Evolutionary conservation across 2,329 filamentous ascomycete genomes (phyloP).

Genomic region (Rhinocladiella mackenziei): DNA sequence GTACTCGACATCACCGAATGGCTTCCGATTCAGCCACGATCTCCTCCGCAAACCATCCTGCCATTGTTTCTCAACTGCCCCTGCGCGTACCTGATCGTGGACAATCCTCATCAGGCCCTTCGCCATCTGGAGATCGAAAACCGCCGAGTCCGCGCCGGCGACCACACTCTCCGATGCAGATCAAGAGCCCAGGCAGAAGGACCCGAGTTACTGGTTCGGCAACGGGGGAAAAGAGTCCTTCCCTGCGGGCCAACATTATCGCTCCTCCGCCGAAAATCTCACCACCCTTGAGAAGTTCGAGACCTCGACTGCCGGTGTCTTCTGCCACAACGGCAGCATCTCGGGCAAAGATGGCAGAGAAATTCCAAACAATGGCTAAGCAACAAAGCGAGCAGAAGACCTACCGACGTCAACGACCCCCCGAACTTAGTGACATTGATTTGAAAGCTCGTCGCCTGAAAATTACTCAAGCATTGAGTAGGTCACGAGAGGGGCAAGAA

Average conservation of each 20-base stretch:
- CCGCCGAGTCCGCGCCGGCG: slow-evolving; percentile 31
- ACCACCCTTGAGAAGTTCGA: slow-evolving; percentile 73
- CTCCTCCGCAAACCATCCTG: slow-evolving; percentile 10
- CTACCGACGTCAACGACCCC: slow-evolving; percentile 44
- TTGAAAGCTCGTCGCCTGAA: slow-evolving; percentile 77
- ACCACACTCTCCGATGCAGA: slow-evolving; percentile 32
- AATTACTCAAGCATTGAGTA: slow-evolving; percentile 80
- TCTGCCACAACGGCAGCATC: slow-evolving; percentile 68
- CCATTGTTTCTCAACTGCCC: slow-evolving; percentile 16
- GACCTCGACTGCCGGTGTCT: slow-evolving; percentile 75
- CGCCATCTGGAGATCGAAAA: slow-evolving; percentile 13
- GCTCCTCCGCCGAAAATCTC: slow-evolving; percentile 68
- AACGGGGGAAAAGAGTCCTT: slow-evolving; percentile 50
- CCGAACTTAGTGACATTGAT: slow-evolving; percentile 71
- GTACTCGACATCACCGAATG: slow-evolving; percentile 19
- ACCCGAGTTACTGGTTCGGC: slow-evolving; percentile 34
- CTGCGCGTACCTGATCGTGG: slow-evolving; percentile 10
- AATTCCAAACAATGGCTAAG: slow-evolving; percentile 45
- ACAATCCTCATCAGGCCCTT: slow-evolving; percentile 21
- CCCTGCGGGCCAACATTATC: slow-evolving; percentile 70
- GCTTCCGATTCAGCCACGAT: slow-evolving; percentile 15
- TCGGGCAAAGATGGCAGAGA: slow-evolving; percentile 61
- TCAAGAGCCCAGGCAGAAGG: slow-evolving; percentile 37
- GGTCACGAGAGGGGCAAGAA: slow-evolving; percentile 36
- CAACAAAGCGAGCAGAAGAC: slow-evolving; percentile 35